A percentile compares a stretch with the other conserved stretches of the same genome.
phyloP scores from a whole-genome alignment of 345 rosid species.

The Eucalyptus cloeziana region DNA sequence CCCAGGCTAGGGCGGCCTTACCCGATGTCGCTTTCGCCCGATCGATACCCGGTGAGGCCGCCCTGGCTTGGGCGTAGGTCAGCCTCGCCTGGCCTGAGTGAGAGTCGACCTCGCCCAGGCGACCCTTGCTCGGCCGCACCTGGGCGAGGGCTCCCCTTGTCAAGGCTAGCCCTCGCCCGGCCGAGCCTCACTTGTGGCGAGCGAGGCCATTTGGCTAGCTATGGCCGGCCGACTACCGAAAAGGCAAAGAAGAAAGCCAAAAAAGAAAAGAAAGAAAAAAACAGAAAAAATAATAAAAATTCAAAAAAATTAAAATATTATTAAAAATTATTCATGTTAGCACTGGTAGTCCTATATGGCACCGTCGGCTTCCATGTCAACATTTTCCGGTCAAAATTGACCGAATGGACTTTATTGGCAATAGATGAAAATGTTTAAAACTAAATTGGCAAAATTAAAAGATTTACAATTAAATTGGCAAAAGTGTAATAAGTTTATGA shows the following conservation, averaged over 20 bases:
- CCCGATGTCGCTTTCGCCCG: accelerated
- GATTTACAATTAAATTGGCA: accelerated
- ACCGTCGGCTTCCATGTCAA: accelerated
- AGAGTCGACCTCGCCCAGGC: accelerated
- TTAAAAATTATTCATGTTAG: accelerated
- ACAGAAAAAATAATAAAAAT: accelerated
- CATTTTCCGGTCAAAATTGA: accelerated
- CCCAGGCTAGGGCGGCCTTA: accelerated
- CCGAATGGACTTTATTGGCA: accelerated
- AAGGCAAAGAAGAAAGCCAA: too few relatives aligned
- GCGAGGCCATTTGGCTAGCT: accelerated
- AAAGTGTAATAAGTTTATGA: accelerated
- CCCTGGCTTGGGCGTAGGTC: accelerated
- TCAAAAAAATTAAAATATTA: too few relatives aligned
- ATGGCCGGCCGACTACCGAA: accelerated
- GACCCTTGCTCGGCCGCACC: accelerated
- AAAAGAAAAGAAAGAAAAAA: too few relatives aligned
- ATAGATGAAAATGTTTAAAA: too few relatives aligned
- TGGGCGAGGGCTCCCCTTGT: accelerated
- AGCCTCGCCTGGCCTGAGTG: too few relatives aligned
- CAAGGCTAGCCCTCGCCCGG: accelerated
- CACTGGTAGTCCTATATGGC: accelerated
- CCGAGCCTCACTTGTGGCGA: accelerated
- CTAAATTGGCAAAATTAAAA: accelerated
- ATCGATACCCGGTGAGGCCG: accelerated